phyloP scores from a whole-genome alignment of 331 rosid species.

The Quercus tomentella region DNA sequence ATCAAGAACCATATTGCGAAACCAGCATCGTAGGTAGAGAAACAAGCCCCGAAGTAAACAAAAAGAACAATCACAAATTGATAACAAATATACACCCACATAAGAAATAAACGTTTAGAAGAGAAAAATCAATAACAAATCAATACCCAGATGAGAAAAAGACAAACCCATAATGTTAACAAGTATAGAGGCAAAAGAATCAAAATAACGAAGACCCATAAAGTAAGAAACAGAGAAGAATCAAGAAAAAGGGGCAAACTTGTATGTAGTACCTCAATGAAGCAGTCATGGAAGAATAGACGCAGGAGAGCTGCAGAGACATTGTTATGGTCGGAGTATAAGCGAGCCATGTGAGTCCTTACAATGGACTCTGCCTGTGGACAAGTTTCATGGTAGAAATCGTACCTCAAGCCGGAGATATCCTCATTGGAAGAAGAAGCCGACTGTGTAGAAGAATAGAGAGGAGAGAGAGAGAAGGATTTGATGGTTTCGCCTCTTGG shows the following conservation, averaged over 20 bases:
- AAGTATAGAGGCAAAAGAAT: too few relatives aligned
- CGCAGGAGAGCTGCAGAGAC: slow-evolving; percentile 67
- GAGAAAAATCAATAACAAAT: background rate
- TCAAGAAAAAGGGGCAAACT: background rate
- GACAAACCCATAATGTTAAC: too few relatives aligned
- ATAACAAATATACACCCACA: too few relatives aligned
- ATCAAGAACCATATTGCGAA: too few relatives aligned
- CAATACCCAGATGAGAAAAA: background rate
- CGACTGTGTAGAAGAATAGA: background rate
- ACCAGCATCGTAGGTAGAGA: too few relatives aligned
- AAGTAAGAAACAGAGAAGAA: background rate
- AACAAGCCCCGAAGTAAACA: background rate
- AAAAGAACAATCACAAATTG: background rate
- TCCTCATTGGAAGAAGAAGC: slow-evolving; percentile 23
- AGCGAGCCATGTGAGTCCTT: slow-evolving; percentile 38
- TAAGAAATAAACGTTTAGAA: background rate
- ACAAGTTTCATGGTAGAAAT: slow-evolving; percentile 56
- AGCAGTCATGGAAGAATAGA: slow-evolving; percentile 92
- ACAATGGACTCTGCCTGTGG: slow-evolving; percentile 61
- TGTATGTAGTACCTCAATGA: slow-evolving; percentile 45
- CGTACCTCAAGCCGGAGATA: slow-evolving; percentile 40
- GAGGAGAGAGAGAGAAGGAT: background rate
- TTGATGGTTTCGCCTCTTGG: slow-evolving; percentile 38
- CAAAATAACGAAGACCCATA: too few relatives aligned
- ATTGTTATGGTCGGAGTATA: slow-evolving; percentile 47